A percentile compares a stretch with the other conserved stretches of the same genome.
These are phyloP conservation scores for Fusarium caatingaense DNA, from an alignment of 2,329 filamentous ascomycete species.

Conservation along the genomic window DNA sequence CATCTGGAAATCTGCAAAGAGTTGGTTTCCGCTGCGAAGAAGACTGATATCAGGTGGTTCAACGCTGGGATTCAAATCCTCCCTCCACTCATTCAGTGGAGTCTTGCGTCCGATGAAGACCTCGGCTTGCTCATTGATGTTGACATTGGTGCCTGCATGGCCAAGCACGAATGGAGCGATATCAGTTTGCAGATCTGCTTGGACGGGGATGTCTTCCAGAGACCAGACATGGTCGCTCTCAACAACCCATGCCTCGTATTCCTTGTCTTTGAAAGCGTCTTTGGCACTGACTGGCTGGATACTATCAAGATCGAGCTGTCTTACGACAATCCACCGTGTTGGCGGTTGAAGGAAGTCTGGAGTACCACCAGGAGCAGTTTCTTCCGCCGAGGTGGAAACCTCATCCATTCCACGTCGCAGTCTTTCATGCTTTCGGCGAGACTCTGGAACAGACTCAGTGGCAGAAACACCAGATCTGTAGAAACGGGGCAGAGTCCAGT, in stretches of 20 bases:
- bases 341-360: not conserved
- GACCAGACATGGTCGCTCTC: not conserved
- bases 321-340: not conserved
- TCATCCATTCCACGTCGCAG: not conserved
- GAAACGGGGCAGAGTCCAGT: not conserved
- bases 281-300: not conserved
- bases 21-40: not conserved
- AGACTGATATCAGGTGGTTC: not conserved
- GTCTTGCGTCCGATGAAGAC: slow-evolving; percentile 2
- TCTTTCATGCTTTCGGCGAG: not conserved
- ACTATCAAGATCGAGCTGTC: not conserved
- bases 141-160: not conserved
- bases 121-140: not conserved
- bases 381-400: no score
- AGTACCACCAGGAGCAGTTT: not conserved
- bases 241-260: not conserved
- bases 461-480: not conserved
- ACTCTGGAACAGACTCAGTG: not conserved
- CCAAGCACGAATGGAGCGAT: not conserved
- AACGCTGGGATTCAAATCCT: not conserved
- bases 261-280: not conserved
- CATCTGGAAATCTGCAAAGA: slow-evolving; percentile 1
- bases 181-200: not conserved
- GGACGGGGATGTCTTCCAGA: not conserved
- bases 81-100: not conserved